phyloP scores from a whole-genome alignment of 140 eudicot species.

The Flaveria floridana region DNA sequence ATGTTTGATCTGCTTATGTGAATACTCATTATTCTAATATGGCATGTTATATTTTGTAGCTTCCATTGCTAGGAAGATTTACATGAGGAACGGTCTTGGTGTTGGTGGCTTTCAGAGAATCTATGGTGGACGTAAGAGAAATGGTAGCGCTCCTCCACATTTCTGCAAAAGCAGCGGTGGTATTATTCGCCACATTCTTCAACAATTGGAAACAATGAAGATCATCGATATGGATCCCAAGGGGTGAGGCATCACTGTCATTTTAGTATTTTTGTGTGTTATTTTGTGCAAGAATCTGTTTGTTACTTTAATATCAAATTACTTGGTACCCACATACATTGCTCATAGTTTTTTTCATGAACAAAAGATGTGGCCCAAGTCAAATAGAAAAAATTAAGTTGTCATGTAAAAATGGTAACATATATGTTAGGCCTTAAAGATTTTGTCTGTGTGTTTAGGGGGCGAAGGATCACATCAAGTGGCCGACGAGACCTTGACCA shows the following conservation, averaged over 20 bases:
- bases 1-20: not conserved
- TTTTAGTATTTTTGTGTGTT: not conserved
- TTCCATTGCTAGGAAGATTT: constrained; percentile 48
- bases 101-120: constrained; percentile 54
- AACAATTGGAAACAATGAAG: constrained; percentile 63
- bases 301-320: not conserved
- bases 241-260: constrained; percentile 46
- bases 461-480: constrained; percentile 45
- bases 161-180: constrained; percentile 80
- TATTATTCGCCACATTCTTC: constrained; percentile 75
- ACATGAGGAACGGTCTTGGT: constrained; percentile 47
- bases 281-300: not conserved
- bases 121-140: constrained; percentile 88
- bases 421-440: not conserved
- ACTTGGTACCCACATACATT: not conserved
- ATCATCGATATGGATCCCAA: constrained; percentile 62
- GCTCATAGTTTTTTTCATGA: no score
- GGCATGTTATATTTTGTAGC: constrained; percentile 29
- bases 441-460: constrained; percentile 25
- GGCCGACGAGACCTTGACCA: constrained; percentile 54
- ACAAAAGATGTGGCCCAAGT: not conserved
- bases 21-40: not conserved
- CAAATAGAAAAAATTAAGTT: no score
- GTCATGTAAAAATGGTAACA: not conserved
- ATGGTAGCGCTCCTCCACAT: constrained; percentile 82